Percentiles rank a stretch among this genome's conserved stretches.
These are phyloP conservation scores for Fusarium avenaceum DNA, from an alignment of 2,329 filamentous ascomycete species.

Conservation along the genomic window DNA sequence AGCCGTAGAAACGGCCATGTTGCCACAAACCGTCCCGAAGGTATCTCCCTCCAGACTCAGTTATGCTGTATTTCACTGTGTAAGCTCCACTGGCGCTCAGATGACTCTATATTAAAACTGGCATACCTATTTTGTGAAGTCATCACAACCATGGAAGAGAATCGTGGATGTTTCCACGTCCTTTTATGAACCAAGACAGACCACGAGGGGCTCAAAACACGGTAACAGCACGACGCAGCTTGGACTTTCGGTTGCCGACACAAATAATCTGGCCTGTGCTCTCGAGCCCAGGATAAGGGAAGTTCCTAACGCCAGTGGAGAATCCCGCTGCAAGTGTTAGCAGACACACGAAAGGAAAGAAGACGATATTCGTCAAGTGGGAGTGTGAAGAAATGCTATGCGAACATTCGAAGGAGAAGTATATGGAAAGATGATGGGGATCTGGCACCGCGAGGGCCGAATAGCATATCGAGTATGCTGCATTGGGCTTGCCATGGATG, in stretches of 20 bases:
- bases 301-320: constrained; percentile 25
- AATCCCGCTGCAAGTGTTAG: constrained; percentile 37
- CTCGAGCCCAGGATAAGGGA: constrained; percentile 23
- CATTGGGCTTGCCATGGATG: constrained; percentile 21
- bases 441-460: constrained; percentile 1
- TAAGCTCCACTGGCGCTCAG: constrained; percentile 28
- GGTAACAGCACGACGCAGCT: constrained; percentile 21
- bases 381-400: constrained; percentile 11
- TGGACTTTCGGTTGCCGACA: constrained; percentile 19
- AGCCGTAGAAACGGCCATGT: constrained; percentile 79
- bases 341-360: constrained; percentile 31
- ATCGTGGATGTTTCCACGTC: constrained; percentile 24
- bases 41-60: constrained; percentile 37
- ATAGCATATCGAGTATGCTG: constrained; percentile 5
- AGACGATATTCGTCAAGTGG: constrained; percentile 21
- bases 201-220: constrained; percentile 1
- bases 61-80: constrained; percentile 29
- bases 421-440: background rate
- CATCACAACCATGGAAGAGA: constrained; percentile 49
- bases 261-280: constrained; percentile 13
- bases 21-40: constrained; percentile 60
- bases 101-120: background rate
- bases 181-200: constrained; percentile 16
- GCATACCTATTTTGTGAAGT: constrained; percentile 51
- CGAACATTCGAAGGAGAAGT: constrained; percentile 1